phyloP scores from a whole-genome alignment of 768 basidiomycete genomes.

The Xerocomus spinulosus region DNA sequence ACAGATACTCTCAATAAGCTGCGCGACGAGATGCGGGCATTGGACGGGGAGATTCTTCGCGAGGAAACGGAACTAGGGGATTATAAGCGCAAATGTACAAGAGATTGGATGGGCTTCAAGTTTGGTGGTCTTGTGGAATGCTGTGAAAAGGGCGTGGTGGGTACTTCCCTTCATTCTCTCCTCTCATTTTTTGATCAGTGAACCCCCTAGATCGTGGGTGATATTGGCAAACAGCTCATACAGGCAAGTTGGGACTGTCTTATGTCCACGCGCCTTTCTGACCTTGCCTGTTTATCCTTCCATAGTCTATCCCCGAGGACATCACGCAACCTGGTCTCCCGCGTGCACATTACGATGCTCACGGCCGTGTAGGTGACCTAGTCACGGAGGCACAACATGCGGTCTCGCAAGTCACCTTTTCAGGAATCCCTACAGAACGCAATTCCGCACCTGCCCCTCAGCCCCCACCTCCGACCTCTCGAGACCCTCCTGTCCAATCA shows the following conservation, averaged over 20 bases:
- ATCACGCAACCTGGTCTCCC: conserved; percentile 74
- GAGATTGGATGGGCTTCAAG: conserved; percentile 74
- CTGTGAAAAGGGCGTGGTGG: conserved; percentile 70
- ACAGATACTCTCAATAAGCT: conserved; percentile 67
- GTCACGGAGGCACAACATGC: conserved; percentile 58
- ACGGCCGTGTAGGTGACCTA: conserved; percentile 55
- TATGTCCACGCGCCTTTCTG: background rate
- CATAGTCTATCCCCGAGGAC: conserved; percentile 76
- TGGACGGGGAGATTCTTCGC: conserved; percentile 80
- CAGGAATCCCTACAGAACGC: conserved; percentile 33
- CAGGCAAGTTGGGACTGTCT: conserved; percentile 27
- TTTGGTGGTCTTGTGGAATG: conserved; percentile 84
- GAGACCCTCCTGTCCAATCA: conserved; percentile 1
- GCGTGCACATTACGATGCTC: conserved; percentile 66
- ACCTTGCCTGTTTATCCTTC: conserved; percentile 1
- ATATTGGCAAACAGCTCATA: conserved; percentile 45
- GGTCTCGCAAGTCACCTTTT: conserved; percentile 50
- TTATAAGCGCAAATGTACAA: conserved; percentile 70
- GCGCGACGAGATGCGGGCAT: conserved; percentile 66
- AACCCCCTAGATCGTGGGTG: conserved; percentile 40
- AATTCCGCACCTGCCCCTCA: conserved; percentile 2
- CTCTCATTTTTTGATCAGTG: background rate
- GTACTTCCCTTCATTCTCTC: conserved; percentile 14
- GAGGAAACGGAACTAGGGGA: conserved; percentile 81
- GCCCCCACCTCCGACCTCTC: conserved; percentile 1